A percentile compares a stretch with the other conserved stretches of the same genome.
Evolutionary conservation across 352 stramenopile species (phyloP).

Genomic region (Globisporangium middletonii): DNA sequence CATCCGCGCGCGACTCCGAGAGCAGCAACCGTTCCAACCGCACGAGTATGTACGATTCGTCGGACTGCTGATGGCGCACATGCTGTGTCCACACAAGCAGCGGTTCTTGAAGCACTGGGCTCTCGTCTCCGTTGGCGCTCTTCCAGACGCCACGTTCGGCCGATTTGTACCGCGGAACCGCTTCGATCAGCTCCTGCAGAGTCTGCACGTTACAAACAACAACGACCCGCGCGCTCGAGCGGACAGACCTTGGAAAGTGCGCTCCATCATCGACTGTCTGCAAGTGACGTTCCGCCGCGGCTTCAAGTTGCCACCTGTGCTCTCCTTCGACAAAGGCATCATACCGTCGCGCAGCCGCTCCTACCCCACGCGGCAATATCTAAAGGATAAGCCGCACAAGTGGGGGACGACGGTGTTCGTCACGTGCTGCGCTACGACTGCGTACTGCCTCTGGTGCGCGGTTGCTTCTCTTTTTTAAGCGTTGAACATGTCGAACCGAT

Average conservation of each 20-base stretch:
- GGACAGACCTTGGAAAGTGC: not conserved
- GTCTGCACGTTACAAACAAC: not conserved
- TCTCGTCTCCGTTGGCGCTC: conserved; percentile 2
- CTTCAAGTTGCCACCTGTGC: not conserved
- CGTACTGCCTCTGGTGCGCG: not conserved
- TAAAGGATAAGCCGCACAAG: not conserved
- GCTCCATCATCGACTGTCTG: not conserved
- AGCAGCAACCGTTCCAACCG: not conserved
- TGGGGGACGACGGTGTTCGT: not conserved
- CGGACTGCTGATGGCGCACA: not conserved
- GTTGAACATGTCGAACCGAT: not conserved
- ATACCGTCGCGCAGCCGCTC: not conserved
- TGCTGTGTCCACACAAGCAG: not conserved
- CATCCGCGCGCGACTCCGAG: not conserved
- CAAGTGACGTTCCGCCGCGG: not conserved
- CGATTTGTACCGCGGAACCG: too few relatives aligned
- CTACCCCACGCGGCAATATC: not conserved
- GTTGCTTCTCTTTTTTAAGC: not conserved
- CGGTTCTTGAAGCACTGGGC: not conserved
- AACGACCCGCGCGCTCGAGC: not conserved
- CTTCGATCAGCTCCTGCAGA: not conserved
- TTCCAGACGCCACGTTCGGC: conserved; percentile 1
- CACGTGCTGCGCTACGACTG: not conserved
- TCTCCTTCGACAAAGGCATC: not conserved
- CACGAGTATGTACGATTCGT: not conserved